Evolutionary conservation across 352 stramenopile species (phyloP), one percentile per base, ranked within the genome.

Genomic region (Globisporangium echinulatum): DNA sequence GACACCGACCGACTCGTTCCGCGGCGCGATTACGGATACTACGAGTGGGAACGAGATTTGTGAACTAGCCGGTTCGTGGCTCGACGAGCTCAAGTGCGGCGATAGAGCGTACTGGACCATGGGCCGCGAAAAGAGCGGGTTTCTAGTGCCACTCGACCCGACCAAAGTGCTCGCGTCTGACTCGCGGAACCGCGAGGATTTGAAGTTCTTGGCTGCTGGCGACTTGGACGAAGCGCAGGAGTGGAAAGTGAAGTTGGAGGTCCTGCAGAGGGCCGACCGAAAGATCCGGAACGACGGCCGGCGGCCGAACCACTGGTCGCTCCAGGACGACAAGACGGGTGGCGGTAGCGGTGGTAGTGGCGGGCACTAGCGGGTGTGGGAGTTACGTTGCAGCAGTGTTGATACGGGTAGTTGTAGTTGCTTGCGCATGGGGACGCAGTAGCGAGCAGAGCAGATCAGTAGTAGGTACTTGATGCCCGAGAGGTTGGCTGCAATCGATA

Each of bases 181-280:
- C 72, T 89, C 78, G 10, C 72, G 82, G 43, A 74, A 77, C 63
- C 80, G 85, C 39, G 79, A 94, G 37, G 85, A 94, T 62, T 67
- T 89, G 43, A 71, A 79, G 62, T 88, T 79, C 46, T 67, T 94
- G 47, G 82, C 72, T 33, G 62, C 65, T 25, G 74, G 84, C 50
- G 80, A 94, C 62, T 42, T 92, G 63, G 80, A 94, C 54, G 74
- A 84, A 56, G 85, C 85, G 25, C 85, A 94, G 64, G 85, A 94
- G 59, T 92, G 82, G 82, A 94, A 94, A 56, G 77, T 94, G 54
- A 76, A 77, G 46, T 70, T 94, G 8, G 85, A 94, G 59, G 80
- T 91, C 38, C 64, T 94, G 40, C 85, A 94, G 58, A 77, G 85
- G 13, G 74, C 76, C 10, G 85, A 94, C 68, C 85, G 85, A 39